These are phyloP conservation scores for Amyloporia xantha DNA, from an alignment of 768 basidiomycete genomes.

Conservation along the genomic window DNA sequence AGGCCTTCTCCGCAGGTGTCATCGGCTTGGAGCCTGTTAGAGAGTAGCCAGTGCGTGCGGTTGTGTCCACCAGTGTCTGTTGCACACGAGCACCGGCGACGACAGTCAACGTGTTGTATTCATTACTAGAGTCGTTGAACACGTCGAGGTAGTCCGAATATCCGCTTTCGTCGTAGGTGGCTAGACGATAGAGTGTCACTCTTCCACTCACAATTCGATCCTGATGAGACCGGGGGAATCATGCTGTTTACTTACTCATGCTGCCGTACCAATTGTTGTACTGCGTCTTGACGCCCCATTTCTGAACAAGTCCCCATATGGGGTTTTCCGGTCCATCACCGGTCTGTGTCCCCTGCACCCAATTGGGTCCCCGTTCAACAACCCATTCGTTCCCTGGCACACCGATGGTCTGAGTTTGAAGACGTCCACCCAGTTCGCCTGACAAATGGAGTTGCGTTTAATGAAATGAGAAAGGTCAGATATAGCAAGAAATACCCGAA, in stretches of 20 bases:
- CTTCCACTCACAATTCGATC: constrained; percentile 12
- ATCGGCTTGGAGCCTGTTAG: constrained; percentile 38
- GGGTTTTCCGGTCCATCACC: constrained; percentile 46
- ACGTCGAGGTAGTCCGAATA: constrained; percentile 38
- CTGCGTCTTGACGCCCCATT: constrained; percentile 39
- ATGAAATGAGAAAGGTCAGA: not conserved
- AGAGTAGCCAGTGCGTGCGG: constrained; percentile 43
- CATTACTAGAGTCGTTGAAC: constrained; percentile 33
- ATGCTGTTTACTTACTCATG: constrained; percentile 21
- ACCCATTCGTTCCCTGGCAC: constrained; percentile 28
- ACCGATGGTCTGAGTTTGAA: constrained; percentile 39
- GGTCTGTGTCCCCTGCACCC: constrained; percentile 36
- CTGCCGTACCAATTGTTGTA: constrained; percentile 28
- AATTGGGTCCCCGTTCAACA: constrained; percentile 36
- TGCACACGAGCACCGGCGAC: constrained; percentile 37
- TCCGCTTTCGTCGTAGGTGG: constrained; percentile 46
- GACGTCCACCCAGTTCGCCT: constrained; percentile 48
- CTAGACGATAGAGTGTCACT: too few species aligned
- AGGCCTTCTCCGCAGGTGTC: constrained; percentile 40
- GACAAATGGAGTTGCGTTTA: not conserved
- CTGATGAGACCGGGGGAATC: constrained; percentile 10
- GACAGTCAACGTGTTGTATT: constrained; percentile 31
- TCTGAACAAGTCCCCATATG: constrained; percentile 44
- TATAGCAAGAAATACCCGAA: not conserved
- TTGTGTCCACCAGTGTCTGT: constrained; percentile 38